Conservation (phyloP, 805 yeast genomes). For the Sugiyamaella mastotermitis region DNA sequence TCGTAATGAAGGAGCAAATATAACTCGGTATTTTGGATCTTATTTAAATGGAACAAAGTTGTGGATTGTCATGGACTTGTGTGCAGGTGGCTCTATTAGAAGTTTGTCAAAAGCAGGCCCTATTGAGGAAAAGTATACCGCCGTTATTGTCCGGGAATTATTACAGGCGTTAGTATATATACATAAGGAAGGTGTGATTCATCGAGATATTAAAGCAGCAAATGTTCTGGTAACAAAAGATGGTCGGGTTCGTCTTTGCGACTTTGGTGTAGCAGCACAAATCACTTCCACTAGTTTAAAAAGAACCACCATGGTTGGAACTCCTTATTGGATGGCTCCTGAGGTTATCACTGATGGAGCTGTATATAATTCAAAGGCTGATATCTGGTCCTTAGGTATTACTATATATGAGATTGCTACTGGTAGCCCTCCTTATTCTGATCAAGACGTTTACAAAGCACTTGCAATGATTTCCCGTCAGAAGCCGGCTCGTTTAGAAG, state of each 20-base stretch:
- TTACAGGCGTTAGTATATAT: slow-evolving; percentile 72
- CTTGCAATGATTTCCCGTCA: slow-evolving; percentile 89
- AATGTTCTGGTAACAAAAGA: slow-evolving; percentile 83
- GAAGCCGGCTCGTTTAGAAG: slow-evolving; percentile 93
- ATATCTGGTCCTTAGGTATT: slow-evolving; percentile 95
- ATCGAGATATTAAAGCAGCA: slow-evolving; percentile 95
- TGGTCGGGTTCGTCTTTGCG: slow-evolving; percentile 88
- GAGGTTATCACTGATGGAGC: slow-evolving; percentile 41
- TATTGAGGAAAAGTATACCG: slow-evolving; percentile 76
- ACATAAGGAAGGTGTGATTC: slow-evolving; percentile 87
- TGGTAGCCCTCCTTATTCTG: slow-evolving; percentile 96
- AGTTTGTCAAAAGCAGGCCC: slow-evolving; percentile 81
- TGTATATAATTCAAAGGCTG: slow-evolving; percentile 65
- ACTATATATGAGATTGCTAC: slow-evolving; percentile 92
- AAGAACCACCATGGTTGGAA: slow-evolving; percentile 84
- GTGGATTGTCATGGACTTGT: slow-evolving; percentile 97
- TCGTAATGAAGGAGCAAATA: slow-evolving; percentile 66
- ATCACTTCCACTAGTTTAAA: slow-evolving; percentile 66
- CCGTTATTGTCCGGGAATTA: slow-evolving; percentile 80
- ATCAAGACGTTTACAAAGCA: slow-evolving; percentile 90
- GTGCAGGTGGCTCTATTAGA: slow-evolving; percentile 93
- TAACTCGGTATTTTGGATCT: slow-evolving; percentile 88
- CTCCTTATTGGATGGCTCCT: slow-evolving; percentile 55
- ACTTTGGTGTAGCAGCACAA: slow-evolving; percentile 97
- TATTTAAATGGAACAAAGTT: slow-evolving; percentile 81